phyloP scores from a whole-genome alignment of 305 asterid genomes.

The Fraxinus albicans region DNA sequence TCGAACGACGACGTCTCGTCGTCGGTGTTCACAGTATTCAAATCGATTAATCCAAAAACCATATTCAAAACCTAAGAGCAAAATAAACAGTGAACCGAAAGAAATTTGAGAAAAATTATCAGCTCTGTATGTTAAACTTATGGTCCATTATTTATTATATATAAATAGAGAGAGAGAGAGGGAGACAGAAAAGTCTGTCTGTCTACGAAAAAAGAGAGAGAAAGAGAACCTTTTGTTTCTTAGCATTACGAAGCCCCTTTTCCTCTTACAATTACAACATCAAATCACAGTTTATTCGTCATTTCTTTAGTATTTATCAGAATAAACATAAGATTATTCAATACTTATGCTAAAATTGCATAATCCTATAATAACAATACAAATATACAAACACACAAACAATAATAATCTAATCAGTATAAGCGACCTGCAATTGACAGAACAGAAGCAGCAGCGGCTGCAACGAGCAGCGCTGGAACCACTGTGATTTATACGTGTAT shows the following conservation, averaged over 20 bases:
- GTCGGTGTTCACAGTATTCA: constrained; percentile 65
- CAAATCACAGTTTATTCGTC: constrained; percentile 50
- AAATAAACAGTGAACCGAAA: neutral
- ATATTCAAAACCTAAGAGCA: constrained; percentile 50
- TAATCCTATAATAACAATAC: neutral
- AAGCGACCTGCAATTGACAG: constrained; percentile 54
- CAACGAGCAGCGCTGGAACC: constrained; percentile 60
- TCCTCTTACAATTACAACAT: constrained; percentile 25
- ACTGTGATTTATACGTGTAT: neutral
- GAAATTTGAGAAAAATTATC: constrained; percentile 12
- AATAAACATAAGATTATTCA: neutral
- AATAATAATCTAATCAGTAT: neutral
- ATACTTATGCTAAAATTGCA: neutral
- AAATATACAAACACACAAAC: neutral
- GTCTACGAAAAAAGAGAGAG: neutral
- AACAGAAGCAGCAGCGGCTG: constrained; percentile 39
- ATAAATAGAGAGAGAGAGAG: neutral
- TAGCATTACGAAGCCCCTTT: constrained; percentile 33
- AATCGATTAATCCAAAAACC: constrained; percentile 73
- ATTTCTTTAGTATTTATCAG: neutral
- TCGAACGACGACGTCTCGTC: constrained; percentile 42
- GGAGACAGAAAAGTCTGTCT: neutral
- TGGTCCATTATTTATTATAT: constrained; percentile 4
- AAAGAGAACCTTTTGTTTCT: constrained; percentile 25
- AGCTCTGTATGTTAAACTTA: neutral